These are phyloP conservation scores for Xylaria sp. DNA, from an alignment of 2,329 filamentous ascomycete genomes.

Conservation along the genomic window DNA sequence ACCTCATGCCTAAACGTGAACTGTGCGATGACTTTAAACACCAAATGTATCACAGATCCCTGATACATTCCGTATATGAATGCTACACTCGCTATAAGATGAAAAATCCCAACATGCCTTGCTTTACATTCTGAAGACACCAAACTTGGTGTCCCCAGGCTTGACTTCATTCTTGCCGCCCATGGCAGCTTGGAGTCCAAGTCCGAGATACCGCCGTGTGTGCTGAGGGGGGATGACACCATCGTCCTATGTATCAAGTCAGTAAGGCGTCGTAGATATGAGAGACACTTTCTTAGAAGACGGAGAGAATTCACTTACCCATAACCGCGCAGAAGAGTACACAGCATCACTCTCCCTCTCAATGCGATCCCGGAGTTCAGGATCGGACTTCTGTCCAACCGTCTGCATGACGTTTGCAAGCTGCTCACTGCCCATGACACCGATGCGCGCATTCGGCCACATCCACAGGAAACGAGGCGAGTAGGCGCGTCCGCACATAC, in stretches of 20 bases:
- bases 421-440: constrained; percentile 94
- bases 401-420: constrained; percentile 90
- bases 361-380: constrained; percentile 74
- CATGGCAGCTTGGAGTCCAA: constrained; percentile 67
- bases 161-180: constrained; percentile 59
- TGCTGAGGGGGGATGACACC: constrained; percentile 75
- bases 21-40: not conserved
- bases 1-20: too few relatives aligned
- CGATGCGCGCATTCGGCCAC: constrained; percentile 96
- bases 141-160: constrained; percentile 63
- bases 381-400: constrained; percentile 78
- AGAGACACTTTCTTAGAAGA: constrained; percentile 1
- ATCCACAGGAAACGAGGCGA: constrained; percentile 88
- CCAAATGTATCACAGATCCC: not conserved
- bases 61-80: not conserved
- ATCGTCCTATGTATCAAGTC: constrained; percentile 52
- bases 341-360: constrained; percentile 84
- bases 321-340: constrained; percentile 82
- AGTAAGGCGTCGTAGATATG: constrained; percentile 1
- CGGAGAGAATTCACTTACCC: constrained; percentile 50
- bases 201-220: constrained; percentile 64
- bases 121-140: constrained; percentile 73
- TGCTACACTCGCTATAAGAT: constrained; percentile 2
- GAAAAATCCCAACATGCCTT: not conserved
- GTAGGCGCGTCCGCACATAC: constrained; percentile 95